A percentile compares a stretch with the other conserved stretches of the same genome.
phyloP scores from a whole-genome alignment of 129 eudicot genomes.

The Smallanthus sonchifolius region DNA sequence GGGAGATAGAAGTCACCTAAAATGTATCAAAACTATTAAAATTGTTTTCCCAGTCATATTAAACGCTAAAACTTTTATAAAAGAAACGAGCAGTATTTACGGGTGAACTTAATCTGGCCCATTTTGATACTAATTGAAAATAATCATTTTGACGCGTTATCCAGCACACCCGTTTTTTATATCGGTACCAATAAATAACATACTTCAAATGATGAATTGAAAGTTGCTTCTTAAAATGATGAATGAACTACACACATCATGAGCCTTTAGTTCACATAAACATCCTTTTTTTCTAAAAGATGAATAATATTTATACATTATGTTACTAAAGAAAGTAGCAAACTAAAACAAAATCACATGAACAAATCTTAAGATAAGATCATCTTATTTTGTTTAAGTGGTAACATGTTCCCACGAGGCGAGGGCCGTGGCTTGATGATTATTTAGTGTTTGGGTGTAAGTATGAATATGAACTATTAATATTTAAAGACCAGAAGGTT shows the following conservation, averaged over 20 bases:
- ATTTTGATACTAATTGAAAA: not conserved
- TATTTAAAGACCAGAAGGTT: not conserved
- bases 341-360: constrained; percentile 11
- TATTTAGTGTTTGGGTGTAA: constrained; percentile 11
- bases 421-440: not conserved
- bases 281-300: constrained; percentile 9
- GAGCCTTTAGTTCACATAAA: constrained; percentile 18
- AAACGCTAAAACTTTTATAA: too few relatives aligned
- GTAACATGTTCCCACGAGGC: constrained; percentile 7
- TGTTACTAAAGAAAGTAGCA: constrained; percentile 11
- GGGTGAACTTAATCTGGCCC: not conserved
- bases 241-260: not conserved
- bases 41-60: not conserved
- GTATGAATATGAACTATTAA: constrained; percentile 6
- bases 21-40: too few relatives aligned
- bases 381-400: constrained; percentile 10
- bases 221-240: not conserved
- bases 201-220: not conserved
- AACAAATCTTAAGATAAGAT: not conserved
- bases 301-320: constrained; percentile 6
- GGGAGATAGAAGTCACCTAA: too few relatives aligned
- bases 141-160: not conserved
- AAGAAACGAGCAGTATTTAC: not conserved
- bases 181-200: not conserved
- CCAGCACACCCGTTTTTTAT: too few relatives aligned